Conservation (phyloP, 2,329 filamentous ascomycete genomes). For the Scopulariopsis brevicaulis region DNA sequence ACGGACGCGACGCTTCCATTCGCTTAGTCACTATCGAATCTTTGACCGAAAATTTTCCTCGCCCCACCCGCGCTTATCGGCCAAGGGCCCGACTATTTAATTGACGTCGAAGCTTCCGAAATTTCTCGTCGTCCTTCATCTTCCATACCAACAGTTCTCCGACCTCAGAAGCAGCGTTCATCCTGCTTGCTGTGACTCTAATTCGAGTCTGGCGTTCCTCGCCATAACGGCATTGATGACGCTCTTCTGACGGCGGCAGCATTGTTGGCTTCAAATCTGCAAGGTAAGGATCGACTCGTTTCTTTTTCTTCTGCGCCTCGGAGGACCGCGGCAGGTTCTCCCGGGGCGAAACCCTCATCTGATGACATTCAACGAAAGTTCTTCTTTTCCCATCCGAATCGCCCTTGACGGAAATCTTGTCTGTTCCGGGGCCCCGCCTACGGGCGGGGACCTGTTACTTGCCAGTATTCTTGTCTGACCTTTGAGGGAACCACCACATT, state of each 20-base stretch:
- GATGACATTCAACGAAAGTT: conserved; percentile 65
- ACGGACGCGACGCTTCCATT: no score
- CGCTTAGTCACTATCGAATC: neutral
- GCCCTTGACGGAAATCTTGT: conserved; percentile 68
- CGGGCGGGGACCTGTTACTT: conserved; percentile 62
- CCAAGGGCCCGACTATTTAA: neutral
- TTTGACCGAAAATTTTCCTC: neutral
- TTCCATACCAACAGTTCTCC: neutral
- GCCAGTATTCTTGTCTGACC: conserved; percentile 81
- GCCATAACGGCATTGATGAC: no score
- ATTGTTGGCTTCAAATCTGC: neutral
- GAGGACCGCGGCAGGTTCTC: neutral
- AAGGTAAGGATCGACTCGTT: conserved; percentile 3
- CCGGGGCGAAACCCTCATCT: conserved; percentile 18
- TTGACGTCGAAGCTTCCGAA: neutral
- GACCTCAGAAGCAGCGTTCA: neutral
- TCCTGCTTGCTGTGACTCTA: neutral
- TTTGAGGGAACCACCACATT: neutral
- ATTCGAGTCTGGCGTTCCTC: neutral
- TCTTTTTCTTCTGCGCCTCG: neutral
- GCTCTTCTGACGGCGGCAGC: neutral
- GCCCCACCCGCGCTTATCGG: neutral
- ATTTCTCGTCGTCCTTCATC: neutral
- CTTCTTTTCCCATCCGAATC: conserved; percentile 87
- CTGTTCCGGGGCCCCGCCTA: conserved; percentile 52